Conservation (phyloP, 1,139 yeast genomes). For the Nadsonia starkeyi-henricii region DNA sequence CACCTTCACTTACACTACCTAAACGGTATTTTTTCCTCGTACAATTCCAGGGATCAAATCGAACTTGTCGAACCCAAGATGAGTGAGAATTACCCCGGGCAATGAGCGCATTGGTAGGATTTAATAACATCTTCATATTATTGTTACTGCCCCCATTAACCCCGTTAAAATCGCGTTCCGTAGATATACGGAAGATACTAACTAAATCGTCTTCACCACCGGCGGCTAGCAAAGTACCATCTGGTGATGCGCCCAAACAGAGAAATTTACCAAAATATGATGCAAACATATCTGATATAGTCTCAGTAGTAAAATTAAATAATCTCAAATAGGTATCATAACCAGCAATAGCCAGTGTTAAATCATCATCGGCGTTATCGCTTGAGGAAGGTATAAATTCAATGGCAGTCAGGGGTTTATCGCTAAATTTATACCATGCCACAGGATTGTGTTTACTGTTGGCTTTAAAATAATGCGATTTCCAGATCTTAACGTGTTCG, state of each 20-base stretch:
- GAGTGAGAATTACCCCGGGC: constrained; percentile 49
- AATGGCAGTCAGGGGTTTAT: constrained; percentile 41
- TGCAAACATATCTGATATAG: constrained; percentile 44
- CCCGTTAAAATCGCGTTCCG: neutral
- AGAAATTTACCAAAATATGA: constrained; percentile 58
- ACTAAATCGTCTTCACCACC: constrained; percentile 36
- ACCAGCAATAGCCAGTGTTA: constrained; percentile 37
- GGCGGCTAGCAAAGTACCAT: constrained; percentile 43
- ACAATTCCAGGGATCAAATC: constrained; percentile 28
- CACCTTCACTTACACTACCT: constrained; percentile 61
- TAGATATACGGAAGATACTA: constrained; percentile 20
- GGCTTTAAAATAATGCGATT: constrained; percentile 1
- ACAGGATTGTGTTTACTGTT: constrained; percentile 28
- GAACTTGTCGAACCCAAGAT: constrained; percentile 45
- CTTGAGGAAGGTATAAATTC: constrained; percentile 31
- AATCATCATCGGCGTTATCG: constrained; percentile 15
- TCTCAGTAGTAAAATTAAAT: constrained; percentile 37
- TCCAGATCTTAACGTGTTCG: neutral
- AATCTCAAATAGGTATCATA: constrained; percentile 56
- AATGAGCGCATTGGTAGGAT: constrained; percentile 16
- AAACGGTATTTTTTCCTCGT: constrained; percentile 35
- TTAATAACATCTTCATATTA: constrained; percentile 8
- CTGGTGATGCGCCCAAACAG: constrained; percentile 47
- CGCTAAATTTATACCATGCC: constrained; percentile 50
- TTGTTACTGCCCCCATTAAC: neutral